Base-by-base conservation (phyloP, 2,329 filamentous ascomycete species). In the Periconia digitata region DNA sequence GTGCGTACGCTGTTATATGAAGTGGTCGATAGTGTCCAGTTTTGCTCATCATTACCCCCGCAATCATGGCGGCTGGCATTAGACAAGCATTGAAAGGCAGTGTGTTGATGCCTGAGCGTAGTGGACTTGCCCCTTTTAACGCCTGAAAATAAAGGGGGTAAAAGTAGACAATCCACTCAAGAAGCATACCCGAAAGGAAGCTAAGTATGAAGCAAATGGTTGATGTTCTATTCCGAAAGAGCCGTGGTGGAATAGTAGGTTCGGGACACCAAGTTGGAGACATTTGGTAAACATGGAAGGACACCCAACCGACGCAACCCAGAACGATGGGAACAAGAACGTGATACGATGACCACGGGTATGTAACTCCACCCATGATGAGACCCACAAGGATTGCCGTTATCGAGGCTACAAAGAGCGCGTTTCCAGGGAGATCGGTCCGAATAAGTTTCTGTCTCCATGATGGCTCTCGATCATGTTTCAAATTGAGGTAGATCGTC, bases 271-370 rank as follows among this genome's bases (percentile, higher is more conserved):
- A 45, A 4, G 3, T 44, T 12, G 24, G 6, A 12, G 24, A 27
- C n/a, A n/a, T n/a, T 53, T 76, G 70, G 57, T 69, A 76, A 0
- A 64, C 6, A 16, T 17, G 44, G 24, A 75, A 69, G 1, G 56
- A 47, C 0, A 61, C 43, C 3, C 77, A 47, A 22, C 74, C 74
- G 2, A 63, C 32, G 1, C 70, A 29, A 1, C 76, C 77, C 2
- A 77, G 48, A 3, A 79, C 46, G 2, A 80, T 56, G 2, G 77
- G 75, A 0, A 68, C 57, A 5, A 80, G 50, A 8, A 75, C 63
- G 2, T 62, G 64, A 41, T 50, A 68, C 12, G 65, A 64, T 1
- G 59, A 63, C 77, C 77, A 79, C 15, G 32, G 16, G 12, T 24
- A 22, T 15, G 22, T 44, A 2, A 69, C 60, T 3, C 75, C 76